Evolutionary conservation across 2,329 filamentous ascomycete genomes (phyloP).

Genomic region (Penicillium sp.): DNA sequence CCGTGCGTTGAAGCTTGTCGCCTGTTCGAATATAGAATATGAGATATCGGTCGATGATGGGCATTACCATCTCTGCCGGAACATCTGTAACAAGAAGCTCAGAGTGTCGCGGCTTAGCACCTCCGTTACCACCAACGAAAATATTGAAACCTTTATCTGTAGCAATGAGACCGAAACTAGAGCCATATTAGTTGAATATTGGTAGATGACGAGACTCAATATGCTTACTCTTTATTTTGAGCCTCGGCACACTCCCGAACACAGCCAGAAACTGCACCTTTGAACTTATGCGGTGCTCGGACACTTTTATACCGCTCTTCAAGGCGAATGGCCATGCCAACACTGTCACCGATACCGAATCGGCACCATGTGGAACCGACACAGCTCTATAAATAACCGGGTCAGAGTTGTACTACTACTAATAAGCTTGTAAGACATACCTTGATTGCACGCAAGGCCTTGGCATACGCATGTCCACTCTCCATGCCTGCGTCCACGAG

Average conservation of each 20-base stretch:
- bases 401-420: neutral
- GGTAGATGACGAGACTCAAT: neutral
- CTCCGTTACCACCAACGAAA: slow-evolving; percentile 87
- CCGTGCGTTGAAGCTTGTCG: slow-evolving; percentile 86
- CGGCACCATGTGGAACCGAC: slow-evolving; percentile 92
- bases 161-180: slow-evolving; percentile 83
- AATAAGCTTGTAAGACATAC: slow-evolving; percentile 19
- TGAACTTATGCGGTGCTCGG: slow-evolving; percentile 86
- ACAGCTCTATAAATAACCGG: slow-evolving; percentile 62
- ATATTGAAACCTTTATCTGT: slow-evolving; percentile 94
- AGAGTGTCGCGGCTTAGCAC: slow-evolving; percentile 79
- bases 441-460: slow-evolving; percentile 85
- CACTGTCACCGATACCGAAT: slow-evolving; percentile 85
- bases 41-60: slow-evolving; percentile 84
- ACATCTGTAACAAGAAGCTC: slow-evolving; percentile 87
- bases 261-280: slow-evolving; percentile 86
- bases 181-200: neutral
- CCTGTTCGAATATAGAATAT: slow-evolving; percentile 94
- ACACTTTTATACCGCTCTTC: slow-evolving; percentile 94
- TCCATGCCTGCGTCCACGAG: slow-evolving; percentile 86
- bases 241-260: slow-evolving; percentile 93
- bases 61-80: slow-evolving; percentile 77
- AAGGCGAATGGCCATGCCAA: slow-evolving; percentile 84
- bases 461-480: slow-evolving; percentile 88
- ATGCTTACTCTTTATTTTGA: slow-evolving; percentile 80